Evolutionary conservation across 2,329 filamentous ascomycete genomes (phyloP).

Genomic region (Fusarium hainanense): DNA sequence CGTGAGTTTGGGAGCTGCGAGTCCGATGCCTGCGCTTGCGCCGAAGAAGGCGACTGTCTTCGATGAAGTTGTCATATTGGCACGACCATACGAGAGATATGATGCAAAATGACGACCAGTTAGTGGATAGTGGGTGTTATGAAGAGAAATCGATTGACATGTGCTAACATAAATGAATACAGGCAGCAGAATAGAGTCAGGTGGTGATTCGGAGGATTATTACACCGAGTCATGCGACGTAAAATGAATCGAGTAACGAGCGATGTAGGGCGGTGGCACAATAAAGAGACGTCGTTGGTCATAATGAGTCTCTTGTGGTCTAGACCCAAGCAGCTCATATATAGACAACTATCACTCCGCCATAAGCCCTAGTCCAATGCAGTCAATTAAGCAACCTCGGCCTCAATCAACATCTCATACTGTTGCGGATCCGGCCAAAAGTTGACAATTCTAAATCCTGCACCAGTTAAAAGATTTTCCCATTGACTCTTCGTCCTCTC

Average conservation of each 20-base stretch:
- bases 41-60: conserved; percentile 64
- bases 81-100: not conserved
- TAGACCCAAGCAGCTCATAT: not conserved
- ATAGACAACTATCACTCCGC: no score
- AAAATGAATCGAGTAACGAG: not conserved
- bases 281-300: not conserved
- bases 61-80: not conserved
- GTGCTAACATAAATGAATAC: not conserved
- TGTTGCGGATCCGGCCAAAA: conserved; percentile 39
- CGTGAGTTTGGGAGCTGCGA: conserved; percentile 58
- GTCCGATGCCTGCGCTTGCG: conserved; percentile 62
- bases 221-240: not conserved
- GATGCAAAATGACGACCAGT: accelerated
- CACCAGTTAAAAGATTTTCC: conserved; percentile 14
- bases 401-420: conserved; percentile 42
- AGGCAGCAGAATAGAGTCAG: not conserved
- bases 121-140: accelerated
- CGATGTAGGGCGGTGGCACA: not conserved
- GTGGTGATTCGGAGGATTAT: not conserved
- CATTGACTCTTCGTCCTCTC: conserved; percentile 36
- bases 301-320: not conserved
- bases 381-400: conserved; percentile 7
- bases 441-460: conserved; percentile 27
- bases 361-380: no score
- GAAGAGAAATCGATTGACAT: accelerated